Evolutionary conservation across 495 filamentous ascomycete genomes (phyloP).

Genomic region (Pseudevernia furfuracea): DNA sequence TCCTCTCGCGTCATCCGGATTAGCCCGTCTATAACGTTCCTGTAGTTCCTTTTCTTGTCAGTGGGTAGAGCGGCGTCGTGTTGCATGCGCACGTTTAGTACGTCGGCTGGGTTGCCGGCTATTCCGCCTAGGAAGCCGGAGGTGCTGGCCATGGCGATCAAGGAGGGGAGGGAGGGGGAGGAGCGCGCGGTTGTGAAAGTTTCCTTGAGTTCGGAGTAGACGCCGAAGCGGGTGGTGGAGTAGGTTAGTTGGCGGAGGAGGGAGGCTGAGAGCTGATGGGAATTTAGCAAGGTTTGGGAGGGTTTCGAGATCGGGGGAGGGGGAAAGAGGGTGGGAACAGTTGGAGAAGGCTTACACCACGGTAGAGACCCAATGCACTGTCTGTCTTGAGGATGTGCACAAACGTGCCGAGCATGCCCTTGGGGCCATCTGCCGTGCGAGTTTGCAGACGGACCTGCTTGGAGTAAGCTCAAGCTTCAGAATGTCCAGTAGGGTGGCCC

Average conservation of each 20-base stretch:
- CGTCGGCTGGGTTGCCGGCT: constrained; percentile 88
- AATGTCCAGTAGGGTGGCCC: background rate
- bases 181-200: constrained; percentile 46
- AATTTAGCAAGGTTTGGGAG: background rate
- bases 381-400: constrained; percentile 31
- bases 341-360: constrained; percentile 29
- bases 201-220: constrained; percentile 73
- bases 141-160: constrained; percentile 70
- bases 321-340: background rate
- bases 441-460: constrained; percentile 55
- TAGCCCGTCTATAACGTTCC: constrained; percentile 78
- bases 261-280: constrained; percentile 69
- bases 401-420: constrained; percentile 32
- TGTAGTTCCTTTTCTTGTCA: constrained; percentile 74
- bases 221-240: constrained; percentile 37
- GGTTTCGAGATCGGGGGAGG: background rate
- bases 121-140: constrained; percentile 87
- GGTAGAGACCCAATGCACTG: constrained; percentile 31
- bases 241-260: constrained; percentile 67
- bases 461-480: constrained; percentile 5
- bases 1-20: constrained; percentile 76
- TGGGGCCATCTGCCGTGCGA: constrained; percentile 42
- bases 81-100: constrained; percentile 98
- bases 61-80: constrained; percentile 76
- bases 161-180: constrained; percentile 51